Evolutionary conservation across 192 early-diverging fungal genomes (phyloP).

Genomic region (Coemansia sp.): DNA sequence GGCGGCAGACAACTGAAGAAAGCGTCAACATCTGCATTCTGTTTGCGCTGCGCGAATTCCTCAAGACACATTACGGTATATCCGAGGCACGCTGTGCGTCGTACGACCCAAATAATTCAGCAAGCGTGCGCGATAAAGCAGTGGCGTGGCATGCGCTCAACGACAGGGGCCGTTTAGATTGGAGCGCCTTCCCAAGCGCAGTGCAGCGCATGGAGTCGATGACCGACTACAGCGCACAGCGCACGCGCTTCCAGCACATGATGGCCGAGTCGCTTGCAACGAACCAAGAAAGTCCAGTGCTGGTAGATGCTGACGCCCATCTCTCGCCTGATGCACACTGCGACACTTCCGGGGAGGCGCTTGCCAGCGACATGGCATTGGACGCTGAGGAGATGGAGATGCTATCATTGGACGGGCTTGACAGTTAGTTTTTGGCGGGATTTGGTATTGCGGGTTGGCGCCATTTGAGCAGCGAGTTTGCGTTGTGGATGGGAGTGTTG

Average conservation of each 20-base stretch:
- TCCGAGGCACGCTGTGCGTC: constrained; percentile 54
- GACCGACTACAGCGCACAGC: constrained; percentile 31
- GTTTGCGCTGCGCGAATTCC: constrained; percentile 61
- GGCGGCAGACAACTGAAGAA: constrained; percentile 47
- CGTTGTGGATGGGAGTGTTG: too few relatives aligned
- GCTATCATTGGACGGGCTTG: constrained; percentile 23
- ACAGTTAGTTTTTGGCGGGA: too few relatives aligned
- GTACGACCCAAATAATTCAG: constrained; percentile 54
- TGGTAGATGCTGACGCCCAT: neutral
- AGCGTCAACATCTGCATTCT: constrained; percentile 65
- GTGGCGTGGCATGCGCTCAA: constrained; percentile 48
- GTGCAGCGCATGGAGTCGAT: constrained; percentile 36
- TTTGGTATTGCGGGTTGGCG: too few relatives aligned
- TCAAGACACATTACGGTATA: constrained; percentile 60
- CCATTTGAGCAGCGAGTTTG: too few relatives aligned
- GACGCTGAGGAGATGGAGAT: constrained; percentile 35
- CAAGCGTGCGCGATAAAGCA: constrained; percentile 58
- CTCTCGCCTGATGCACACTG: neutral
- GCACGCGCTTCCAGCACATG: constrained; percentile 30
- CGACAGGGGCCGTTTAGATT: constrained; percentile 38
- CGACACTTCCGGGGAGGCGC: constrained; percentile 1
- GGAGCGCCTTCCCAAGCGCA: constrained; percentile 39
- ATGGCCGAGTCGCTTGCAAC: constrained; percentile 41
- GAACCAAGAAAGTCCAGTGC: constrained; percentile 17
- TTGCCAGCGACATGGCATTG: constrained; percentile 3